These are phyloP conservation scores for Yamadazyma taylorii DNA, from an alignment of 1,139 yeast genomes.

Conservation along the genomic window DNA sequence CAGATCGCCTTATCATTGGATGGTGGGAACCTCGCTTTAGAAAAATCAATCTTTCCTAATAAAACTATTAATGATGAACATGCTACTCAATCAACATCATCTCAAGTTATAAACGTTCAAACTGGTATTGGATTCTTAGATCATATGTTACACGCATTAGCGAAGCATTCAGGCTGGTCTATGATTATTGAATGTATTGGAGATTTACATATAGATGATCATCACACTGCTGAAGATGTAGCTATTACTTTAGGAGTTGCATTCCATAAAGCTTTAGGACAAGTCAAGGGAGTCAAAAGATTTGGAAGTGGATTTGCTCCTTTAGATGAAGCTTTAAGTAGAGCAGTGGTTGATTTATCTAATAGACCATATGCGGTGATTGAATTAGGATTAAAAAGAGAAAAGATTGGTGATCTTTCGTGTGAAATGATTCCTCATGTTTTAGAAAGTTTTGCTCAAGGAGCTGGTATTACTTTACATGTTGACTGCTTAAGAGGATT, in stretches of 20 bases:
- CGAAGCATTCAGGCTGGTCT: conserved; percentile 97
- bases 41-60: conserved; percentile 50
- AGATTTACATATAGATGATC: conserved; percentile 94
- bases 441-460: conserved; percentile 88
- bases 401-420: conserved; percentile 87
- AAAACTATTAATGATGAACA: conserved; percentile 38
- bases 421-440: conserved; percentile 98
- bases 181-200: conserved; percentile 86
- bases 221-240: conserved; percentile 94
- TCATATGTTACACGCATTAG: conserved; percentile 96
- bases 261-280: conserved; percentile 86
- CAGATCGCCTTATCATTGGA: conserved; percentile 81
- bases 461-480: conserved; percentile 86
- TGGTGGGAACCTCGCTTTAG: conserved; percentile 72
- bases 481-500: conserved; percentile 91
- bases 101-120: conserved; percentile 76
- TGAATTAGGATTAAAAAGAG: conserved; percentile 87
- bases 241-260: conserved; percentile 91
- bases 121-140: conserved; percentile 95
- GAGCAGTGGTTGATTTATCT: conserved; percentile 93
- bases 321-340: conserved; percentile 87
- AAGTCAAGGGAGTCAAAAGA: conserved; percentile 85
- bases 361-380: conserved; percentile 91
- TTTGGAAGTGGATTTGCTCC: conserved; percentile 97
- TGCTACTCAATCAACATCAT: conserved; percentile 59